phyloP scores from a whole-genome alignment of 2,329 filamentous ascomycete species.

The Cercospora zeina region DNA sequence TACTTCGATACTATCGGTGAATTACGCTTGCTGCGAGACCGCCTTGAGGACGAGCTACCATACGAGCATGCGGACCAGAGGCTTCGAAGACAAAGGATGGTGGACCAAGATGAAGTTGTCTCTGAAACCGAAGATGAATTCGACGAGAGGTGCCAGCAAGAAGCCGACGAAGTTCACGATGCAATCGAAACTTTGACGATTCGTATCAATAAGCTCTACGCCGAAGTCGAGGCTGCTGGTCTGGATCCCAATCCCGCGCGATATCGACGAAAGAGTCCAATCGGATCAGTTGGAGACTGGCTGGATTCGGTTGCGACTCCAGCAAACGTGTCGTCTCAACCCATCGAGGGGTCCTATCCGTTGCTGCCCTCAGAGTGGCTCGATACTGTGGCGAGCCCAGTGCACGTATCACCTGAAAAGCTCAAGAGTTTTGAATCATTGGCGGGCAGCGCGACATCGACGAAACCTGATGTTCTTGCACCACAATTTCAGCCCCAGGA shows the following conservation, averaged over 20 bases:
- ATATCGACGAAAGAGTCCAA: background rate
- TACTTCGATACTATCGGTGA: conserved; percentile 10
- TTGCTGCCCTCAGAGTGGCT: background rate
- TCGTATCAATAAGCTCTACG: background rate
- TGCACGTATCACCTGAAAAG: background rate
- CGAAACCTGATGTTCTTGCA: background rate
- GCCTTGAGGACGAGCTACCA: background rate
- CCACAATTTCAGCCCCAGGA: background rate
- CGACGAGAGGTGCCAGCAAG: background rate
- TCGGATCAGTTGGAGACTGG: background rate
- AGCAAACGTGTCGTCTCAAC: background rate
- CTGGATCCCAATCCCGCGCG: background rate
- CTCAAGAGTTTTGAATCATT: background rate
- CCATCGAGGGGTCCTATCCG: background rate
- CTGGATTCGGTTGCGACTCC: background rate
- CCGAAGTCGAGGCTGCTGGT: background rate
- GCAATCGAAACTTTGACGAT: background rate
- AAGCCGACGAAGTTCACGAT: background rate
- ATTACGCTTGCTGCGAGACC: background rate
- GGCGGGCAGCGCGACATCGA: background rate
- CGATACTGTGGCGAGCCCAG: background rate
- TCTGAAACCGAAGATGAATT: background rate
- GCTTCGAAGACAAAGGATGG: background rate
- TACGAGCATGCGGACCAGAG: conserved; percentile 1
- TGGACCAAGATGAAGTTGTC: background rate